These are phyloP conservation scores for Rugonectria rugulosa DNA, from an alignment of 2,329 filamentous ascomycete genomes.

Conservation along the genomic window DNA sequence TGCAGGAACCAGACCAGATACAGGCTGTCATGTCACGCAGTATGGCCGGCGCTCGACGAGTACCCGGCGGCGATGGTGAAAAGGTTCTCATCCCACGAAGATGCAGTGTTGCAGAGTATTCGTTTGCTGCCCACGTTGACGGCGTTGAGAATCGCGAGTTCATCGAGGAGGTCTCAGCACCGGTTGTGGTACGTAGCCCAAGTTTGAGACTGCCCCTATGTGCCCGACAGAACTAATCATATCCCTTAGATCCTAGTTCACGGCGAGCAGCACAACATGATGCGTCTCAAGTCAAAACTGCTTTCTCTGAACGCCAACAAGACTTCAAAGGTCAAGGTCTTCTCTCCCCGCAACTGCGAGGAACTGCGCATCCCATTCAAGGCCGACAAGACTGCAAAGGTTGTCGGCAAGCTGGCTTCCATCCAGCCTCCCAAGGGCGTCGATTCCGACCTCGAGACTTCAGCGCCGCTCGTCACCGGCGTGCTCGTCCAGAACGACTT, in stretches of 20 bases:
- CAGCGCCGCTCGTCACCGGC: slow-evolving; percentile 73
- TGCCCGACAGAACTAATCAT: slow-evolving; percentile 15
- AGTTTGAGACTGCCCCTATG: neutral
- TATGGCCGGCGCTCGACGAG: slow-evolving; percentile 67
- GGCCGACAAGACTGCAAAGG: slow-evolving; percentile 93
- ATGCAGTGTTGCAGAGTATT: slow-evolving; percentile 93
- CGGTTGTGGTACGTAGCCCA: slow-evolving; percentile 79
- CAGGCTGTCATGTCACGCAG: slow-evolving; percentile 89
- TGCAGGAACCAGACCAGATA: slow-evolving; percentile 94
- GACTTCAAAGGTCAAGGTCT: slow-evolving; percentile 85
- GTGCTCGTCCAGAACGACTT: slow-evolving; percentile 98
- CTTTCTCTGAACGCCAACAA: slow-evolving; percentile 90
- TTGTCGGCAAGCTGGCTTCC: slow-evolving; percentile 90
- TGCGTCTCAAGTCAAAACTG: slow-evolving; percentile 92
- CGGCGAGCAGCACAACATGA: slow-evolving; percentile 98
- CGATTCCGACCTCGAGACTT: slow-evolving; percentile 30
- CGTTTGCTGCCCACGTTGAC: slow-evolving; percentile 96
- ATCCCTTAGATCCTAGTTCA: slow-evolving; percentile 84
- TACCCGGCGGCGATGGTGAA: slow-evolving; percentile 75
- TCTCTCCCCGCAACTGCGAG: slow-evolving; percentile 92
- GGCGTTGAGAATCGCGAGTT: slow-evolving; percentile 96
- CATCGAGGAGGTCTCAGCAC: slow-evolving; percentile 90
- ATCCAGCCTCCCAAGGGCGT: slow-evolving; percentile 69
- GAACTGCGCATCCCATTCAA: slow-evolving; percentile 95
- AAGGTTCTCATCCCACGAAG: slow-evolving; percentile 90